phyloP scores from a whole-genome alignment of 805 yeast genomes.

The Yamadazyma olivae region DNA sequence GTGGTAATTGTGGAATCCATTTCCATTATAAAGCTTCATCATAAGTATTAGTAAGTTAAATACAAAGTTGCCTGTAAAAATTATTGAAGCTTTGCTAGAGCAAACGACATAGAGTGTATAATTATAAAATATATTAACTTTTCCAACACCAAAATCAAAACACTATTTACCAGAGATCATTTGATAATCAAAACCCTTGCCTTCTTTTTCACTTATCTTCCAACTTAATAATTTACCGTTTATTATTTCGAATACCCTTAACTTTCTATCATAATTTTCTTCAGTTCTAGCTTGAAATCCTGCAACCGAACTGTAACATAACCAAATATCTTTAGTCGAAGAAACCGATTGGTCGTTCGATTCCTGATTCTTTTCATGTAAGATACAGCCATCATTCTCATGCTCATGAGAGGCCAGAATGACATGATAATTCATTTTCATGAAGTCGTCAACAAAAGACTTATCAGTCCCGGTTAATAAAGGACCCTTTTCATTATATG shows the following conservation, averaged over 20 bases:
- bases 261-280: conserved; percentile 23
- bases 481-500: conserved; percentile 35
- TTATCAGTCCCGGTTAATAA: conserved; percentile 25
- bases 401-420: conserved; percentile 44
- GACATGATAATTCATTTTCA: conserved; percentile 32
- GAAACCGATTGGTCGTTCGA: neutral
- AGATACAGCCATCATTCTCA: conserved; percentile 40
- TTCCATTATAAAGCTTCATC: no score
- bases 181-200: conserved; percentile 27
- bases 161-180: no score
- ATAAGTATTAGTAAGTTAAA: no score
- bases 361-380: conserved; percentile 13
- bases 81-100: no score
- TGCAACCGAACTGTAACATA: conserved; percentile 38
- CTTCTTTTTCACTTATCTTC: conserved; percentile 29
- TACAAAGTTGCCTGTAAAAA: no score
- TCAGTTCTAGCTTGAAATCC: conserved; percentile 35
- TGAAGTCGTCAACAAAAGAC: conserved; percentile 31
- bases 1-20: no score
- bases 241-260: conserved; percentile 33
- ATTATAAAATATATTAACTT: no score
- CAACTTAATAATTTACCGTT: conserved; percentile 29
- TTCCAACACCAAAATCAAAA: no score
- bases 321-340: conserved; percentile 23
- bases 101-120: no score